phyloP scores from a whole-genome alignment of 2,329 filamentous ascomycete genomes.

The Cordyceps fumosorosea region DNA sequence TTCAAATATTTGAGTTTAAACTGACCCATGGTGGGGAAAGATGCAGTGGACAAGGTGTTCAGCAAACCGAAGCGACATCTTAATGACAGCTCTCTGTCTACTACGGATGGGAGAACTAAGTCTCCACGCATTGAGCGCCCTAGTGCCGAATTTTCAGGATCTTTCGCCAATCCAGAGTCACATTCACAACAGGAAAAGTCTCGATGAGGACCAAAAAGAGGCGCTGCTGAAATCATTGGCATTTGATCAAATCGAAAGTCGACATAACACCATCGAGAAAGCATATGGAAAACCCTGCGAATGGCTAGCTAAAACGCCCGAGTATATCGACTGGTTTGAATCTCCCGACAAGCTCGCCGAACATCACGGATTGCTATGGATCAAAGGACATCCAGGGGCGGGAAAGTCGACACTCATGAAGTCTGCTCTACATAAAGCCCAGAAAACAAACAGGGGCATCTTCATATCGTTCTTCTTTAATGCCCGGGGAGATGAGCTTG shows the following conservation, averaged over 20 bases:
- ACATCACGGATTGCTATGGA: background rate
- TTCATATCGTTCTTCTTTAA: constrained; percentile 44
- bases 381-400: background rate
- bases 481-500: constrained; percentile 34
- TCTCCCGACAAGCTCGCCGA: background rate
- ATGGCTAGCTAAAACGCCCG: background rate
- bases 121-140: background rate
- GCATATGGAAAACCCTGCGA: background rate
- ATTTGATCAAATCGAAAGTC: background rate
- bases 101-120: background rate
- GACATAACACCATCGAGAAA: background rate
- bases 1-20: too few relatives aligned
- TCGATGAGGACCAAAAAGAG: background rate
- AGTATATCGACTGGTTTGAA: background rate
- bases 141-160: background rate
- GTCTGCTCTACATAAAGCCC: background rate
- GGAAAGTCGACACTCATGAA: background rate
- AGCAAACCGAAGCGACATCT: background rate
- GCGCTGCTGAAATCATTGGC: background rate
- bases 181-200: too few relatives aligned
- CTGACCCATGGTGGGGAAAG: too few relatives aligned
- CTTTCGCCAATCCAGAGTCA: too few relatives aligned
- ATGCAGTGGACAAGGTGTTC: background rate
- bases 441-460: background rate
- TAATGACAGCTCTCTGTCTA: background rate